These are phyloP conservation scores for Gynostemma pentaphyllum DNA, from an alignment of 306 rosid genomes.

Conservation along the genomic window DNA sequence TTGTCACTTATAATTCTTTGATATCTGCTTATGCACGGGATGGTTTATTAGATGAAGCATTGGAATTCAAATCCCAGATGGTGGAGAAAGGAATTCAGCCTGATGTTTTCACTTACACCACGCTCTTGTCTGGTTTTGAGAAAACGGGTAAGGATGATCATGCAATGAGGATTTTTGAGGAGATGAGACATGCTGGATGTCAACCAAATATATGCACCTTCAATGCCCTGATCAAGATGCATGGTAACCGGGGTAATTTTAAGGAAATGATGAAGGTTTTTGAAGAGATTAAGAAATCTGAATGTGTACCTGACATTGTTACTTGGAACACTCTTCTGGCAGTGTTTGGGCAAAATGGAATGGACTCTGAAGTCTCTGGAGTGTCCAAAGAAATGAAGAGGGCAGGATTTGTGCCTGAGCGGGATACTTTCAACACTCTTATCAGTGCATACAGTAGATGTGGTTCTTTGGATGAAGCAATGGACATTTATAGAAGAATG, in stretches of 20 bases:
- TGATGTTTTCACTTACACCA: slow-evolving; percentile 80
- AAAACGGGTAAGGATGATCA: slow-evolving; percentile 70
- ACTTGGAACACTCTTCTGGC: slow-evolving; percentile 93
- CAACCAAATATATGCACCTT: slow-evolving; percentile 80
- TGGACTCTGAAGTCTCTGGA: slow-evolving; percentile 73
- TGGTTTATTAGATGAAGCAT: slow-evolving; percentile 73
- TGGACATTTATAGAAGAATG: slow-evolving; percentile 68
- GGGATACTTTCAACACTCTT: slow-evolving; percentile 80
- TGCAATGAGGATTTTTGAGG: slow-evolving; percentile 48
- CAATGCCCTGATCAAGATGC: slow-evolving; percentile 85
- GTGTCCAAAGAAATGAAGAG: slow-evolving; percentile 88
- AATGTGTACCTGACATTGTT: slow-evolving; percentile 69
- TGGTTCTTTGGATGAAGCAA: slow-evolving; percentile 76
- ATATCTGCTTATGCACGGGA: slow-evolving; percentile 72
- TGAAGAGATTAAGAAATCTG: slow-evolving; percentile 51
- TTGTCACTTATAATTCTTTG: slow-evolving; percentile 67
- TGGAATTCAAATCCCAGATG: slow-evolving; percentile 49
- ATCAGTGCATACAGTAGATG: slow-evolving; percentile 90
- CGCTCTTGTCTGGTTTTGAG: slow-evolving; percentile 75
- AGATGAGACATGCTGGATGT: slow-evolving; percentile 63
- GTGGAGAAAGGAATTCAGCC: slow-evolving; percentile 62
- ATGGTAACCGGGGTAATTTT: slow-evolving; percentile 79
- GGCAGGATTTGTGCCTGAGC: slow-evolving; percentile 88
- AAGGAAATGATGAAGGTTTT: slow-evolving; percentile 80
- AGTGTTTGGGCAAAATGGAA: slow-evolving; percentile 82